Conservation (phyloP, 2,329 filamentous ascomycete genomes). For the Talaromyces sp. region DNA sequence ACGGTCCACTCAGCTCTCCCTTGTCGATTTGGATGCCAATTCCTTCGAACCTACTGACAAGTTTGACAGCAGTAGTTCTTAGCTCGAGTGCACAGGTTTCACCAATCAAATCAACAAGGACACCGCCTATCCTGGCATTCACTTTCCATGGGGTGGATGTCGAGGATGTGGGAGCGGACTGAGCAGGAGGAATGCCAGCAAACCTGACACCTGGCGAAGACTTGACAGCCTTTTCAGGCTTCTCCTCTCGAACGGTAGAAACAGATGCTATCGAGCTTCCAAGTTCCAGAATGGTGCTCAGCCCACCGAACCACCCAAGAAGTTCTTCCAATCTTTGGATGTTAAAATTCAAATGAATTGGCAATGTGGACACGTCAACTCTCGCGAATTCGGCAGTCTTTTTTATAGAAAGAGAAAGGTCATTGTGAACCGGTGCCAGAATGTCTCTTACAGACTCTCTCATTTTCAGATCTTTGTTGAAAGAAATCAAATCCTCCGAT, state of each 20-base stretch:
- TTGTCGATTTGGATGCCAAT: slow-evolving; percentile 70
- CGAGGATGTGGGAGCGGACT: slow-evolving; percentile 30
- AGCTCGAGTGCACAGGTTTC: slow-evolving; percentile 69
- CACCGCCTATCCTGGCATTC: slow-evolving; percentile 70
- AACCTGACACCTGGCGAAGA: slow-evolving; percentile 53
- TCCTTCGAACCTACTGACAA: slow-evolving; percentile 68
- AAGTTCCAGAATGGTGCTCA: slow-evolving; percentile 86
- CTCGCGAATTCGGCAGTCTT: slow-evolving; percentile 27
- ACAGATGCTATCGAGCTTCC: slow-evolving; percentile 77
- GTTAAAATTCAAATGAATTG: slow-evolving; percentile 70
- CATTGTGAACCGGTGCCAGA: slow-evolving; percentile 28
- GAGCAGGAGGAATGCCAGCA: slow-evolving; percentile 24
- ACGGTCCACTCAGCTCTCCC: slow-evolving; percentile 69
- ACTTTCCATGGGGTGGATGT: slow-evolving; percentile 52
- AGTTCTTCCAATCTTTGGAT: slow-evolving; percentile 78
- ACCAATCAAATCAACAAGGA: slow-evolving; percentile 71
- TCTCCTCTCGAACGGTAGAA: slow-evolving; percentile 45
- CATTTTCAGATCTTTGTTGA: slow-evolving; percentile 45
- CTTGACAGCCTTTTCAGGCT: slow-evolving; percentile 24
- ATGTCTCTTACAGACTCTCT: slow-evolving; percentile 42
- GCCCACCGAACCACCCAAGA: slow-evolving; percentile 80
- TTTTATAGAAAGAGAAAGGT: slow-evolving; percentile 34
- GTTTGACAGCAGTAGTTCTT: slow-evolving; percentile 75
- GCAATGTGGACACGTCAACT: slow-evolving; percentile 67
- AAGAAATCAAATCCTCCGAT: slow-evolving; percentile 48